Conservation (phyloP, 2,329 filamentous ascomycete species). For the Fusarium anguioides region DNA sequence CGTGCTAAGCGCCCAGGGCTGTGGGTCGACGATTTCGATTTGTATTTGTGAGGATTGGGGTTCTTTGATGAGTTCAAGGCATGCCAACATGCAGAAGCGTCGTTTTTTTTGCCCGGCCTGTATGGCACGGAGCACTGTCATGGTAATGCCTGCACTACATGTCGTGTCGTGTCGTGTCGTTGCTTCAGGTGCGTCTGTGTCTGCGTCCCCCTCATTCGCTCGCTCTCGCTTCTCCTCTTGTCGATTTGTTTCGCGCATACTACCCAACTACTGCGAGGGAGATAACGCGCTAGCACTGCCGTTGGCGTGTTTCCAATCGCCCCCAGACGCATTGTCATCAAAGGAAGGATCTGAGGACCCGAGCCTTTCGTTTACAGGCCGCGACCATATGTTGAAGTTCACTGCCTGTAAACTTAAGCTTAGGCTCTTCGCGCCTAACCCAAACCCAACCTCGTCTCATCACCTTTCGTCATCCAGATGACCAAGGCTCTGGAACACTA, state of each 20-base stretch:
- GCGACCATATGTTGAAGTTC: slow-evolving; percentile 5
- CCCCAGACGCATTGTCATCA: slow-evolving; percentile 9
- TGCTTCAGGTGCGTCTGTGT: slow-evolving; percentile 21
- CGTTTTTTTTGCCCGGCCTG: background rate
- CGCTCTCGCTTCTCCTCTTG: slow-evolving; percentile 23
- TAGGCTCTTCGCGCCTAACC: slow-evolving; percentile 24
- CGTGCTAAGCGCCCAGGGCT: slow-evolving; percentile 49
- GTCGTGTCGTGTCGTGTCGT: slow-evolving; percentile 19
- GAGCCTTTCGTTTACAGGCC: background rate
- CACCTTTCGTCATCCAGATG: slow-evolving; percentile 23
- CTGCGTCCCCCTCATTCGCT: slow-evolving; percentile 5
- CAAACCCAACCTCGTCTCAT: slow-evolving; percentile 4
- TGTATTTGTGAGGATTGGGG: slow-evolving; percentile 32
- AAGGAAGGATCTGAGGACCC: background rate
- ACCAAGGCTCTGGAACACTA: slow-evolving; percentile 18
- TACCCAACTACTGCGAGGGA: slow-evolving; percentile 45
- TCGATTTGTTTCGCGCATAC: slow-evolving; percentile 29
- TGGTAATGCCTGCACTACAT: slow-evolving; percentile 21
- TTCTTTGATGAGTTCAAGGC: slow-evolving; percentile 24
- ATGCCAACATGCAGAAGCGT: slow-evolving; percentile 43
- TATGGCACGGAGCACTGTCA: slow-evolving; percentile 1
- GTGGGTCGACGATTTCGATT: slow-evolving; percentile 35
- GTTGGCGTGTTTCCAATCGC: slow-evolving; percentile 25
- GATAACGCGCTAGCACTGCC: slow-evolving; percentile 37
- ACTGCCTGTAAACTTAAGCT: slow-evolving; percentile 5